Evolutionary conservation across 805 yeast genomes (phyloP), one percentile per base, ranked within the genome.

Genomic region (Metschnikowia sp.): DNA sequence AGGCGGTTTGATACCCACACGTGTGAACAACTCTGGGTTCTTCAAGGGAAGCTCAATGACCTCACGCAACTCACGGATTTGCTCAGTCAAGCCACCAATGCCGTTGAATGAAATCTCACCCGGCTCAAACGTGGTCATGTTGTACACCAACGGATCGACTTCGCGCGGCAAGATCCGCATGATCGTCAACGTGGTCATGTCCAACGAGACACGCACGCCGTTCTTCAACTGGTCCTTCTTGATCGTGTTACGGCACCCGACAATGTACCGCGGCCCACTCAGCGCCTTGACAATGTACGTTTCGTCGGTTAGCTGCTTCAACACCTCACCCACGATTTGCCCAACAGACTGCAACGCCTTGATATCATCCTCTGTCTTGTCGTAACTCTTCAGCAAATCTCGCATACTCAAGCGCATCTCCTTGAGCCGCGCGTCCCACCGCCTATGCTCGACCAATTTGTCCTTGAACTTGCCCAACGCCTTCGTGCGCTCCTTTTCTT

Each of bases 1-100:
- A 48, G 99, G 99, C n/a, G 97, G 96, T 64, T 90, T 90, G 68
- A 94, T 94, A 41, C 99, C 99, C 32, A 94, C 97, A 66, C 99
- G 83, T 52, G 87, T 75, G 68, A 94, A 94, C 59, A 94, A 78
- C 70, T 94, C 99, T 2, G 99, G 99, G 67, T 94, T 94, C 69
- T 94, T 94, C 63, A 94, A 78, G 2, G 99, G 99, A 61, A 94
- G 75, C 70, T 94, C 99, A 65, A 94, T 94, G 48, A 94, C 99
- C 72, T 94, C 99, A 67, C 99, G 83, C 58, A 94, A 78, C 71
- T 94, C 98, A 60, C 98, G 79, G 58, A 94, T 90, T 69, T 94
- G 99, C 57, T 94, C 98, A 41, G 84, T 85, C 55, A 94, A 78
- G 51, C 99, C 99, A 77, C 99, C 99, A 62, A 94, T 90, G 32